Conservation (phyloP, 108 stramenopile genomes). For the Fragilariopsis cylindrus region DNA sequence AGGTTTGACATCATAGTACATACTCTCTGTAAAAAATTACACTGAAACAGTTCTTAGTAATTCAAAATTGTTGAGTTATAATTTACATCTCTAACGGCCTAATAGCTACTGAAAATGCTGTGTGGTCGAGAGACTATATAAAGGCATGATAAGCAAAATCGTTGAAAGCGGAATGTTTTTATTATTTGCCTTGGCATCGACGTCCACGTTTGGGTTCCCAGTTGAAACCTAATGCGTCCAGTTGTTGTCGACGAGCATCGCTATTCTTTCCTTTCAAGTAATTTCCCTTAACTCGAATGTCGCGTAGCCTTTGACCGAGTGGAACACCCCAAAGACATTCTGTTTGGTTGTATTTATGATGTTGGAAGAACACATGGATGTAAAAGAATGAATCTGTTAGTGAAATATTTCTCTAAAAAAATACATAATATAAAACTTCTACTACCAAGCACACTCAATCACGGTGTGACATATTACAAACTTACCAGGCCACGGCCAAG, state of each 20-base stretch:
- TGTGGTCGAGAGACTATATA: not conserved
- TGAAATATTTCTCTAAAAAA: no score
- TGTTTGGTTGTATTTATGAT: not conserved
- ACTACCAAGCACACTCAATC: not conserved
- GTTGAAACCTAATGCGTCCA: constrained; percentile 78
- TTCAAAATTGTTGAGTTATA: no score
- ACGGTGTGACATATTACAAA: not conserved
- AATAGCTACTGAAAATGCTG: not conserved
- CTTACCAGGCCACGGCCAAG: constrained; percentile 78
- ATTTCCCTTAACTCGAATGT: constrained; percentile 72
- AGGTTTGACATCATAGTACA: no score
- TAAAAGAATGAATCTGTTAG: no score
- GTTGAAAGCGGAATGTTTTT: constrained; percentile 6
- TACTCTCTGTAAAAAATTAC: no score
- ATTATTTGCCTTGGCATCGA: constrained; percentile 7
- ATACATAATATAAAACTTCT: not conserved
- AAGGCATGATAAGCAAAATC: not conserved
- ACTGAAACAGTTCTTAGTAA: no score
- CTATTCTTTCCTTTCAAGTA: constrained; percentile 62
- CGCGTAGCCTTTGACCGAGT: constrained; percentile 75
- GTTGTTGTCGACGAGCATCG: constrained; percentile 53
- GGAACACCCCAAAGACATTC: constrained; percentile 74
- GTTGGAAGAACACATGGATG: not conserved
- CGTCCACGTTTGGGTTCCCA: constrained; percentile 69
- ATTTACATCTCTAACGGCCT: no score